These are phyloP conservation scores for Nematodospora anomalae DNA, from an alignment of 1,139 yeast genomes.

Conservation along the genomic window DNA sequence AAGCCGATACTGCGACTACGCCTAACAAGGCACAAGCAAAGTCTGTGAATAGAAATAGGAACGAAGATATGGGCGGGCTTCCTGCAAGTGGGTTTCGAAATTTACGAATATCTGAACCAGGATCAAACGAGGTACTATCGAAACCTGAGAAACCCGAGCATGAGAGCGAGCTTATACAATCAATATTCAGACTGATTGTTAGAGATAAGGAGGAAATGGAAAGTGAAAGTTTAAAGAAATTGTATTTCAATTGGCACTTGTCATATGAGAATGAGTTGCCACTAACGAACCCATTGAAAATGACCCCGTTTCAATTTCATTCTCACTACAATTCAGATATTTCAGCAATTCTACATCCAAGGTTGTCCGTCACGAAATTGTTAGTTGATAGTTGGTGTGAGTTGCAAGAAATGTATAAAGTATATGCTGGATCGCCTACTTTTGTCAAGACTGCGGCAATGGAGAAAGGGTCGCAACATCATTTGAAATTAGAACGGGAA, in stretches of 20 bases:
- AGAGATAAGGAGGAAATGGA: background rate
- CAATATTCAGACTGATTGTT: background rate
- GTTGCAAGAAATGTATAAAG: slow-evolving; percentile 42
- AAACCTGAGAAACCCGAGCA: background rate
- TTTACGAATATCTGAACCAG: no score
- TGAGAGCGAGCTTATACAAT: background rate
- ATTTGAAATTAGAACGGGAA: slow-evolving; percentile 39
- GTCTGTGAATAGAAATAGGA: no score
- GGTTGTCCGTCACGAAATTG: slow-evolving; percentile 49
- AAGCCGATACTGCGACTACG: no score
- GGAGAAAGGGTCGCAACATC: slow-evolving; percentile 41
- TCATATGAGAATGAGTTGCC: slow-evolving; percentile 11
- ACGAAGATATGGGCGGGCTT: no score
- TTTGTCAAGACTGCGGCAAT: slow-evolving; percentile 32
- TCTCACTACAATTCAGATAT: slow-evolving; percentile 25
- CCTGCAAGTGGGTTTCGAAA: no score
- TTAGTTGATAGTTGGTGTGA: slow-evolving; percentile 56
- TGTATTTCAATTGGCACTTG: slow-evolving; percentile 16
- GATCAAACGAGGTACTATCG: no score
- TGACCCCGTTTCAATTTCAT: slow-evolving; percentile 28
- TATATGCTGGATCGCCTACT: slow-evolving; percentile 36
- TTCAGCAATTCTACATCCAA: slow-evolving; percentile 29
- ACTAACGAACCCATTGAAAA: slow-evolving; percentile 6
- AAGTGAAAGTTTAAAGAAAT: slow-evolving; percentile 4
- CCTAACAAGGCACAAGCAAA: no score